Conservation (phyloP, 306 rosid genomes). For the Sphenostylis stenocarpa region DNA sequence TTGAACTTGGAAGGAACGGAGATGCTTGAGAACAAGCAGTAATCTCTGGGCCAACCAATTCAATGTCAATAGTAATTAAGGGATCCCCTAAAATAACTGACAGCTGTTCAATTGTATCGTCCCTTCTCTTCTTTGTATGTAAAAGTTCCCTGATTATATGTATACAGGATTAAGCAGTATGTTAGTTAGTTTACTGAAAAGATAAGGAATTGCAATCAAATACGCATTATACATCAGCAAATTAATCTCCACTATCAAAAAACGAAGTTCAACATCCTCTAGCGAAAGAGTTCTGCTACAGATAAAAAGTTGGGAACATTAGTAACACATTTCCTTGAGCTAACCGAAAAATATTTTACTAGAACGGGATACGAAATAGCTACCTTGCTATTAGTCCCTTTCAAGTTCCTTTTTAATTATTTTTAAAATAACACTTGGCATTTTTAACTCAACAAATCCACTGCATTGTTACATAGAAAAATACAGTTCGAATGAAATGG, state of each 20-base stretch:
- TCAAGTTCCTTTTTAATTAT: neutral
- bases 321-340: neutral
- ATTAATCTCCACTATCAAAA: neutral
- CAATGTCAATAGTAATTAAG: slow-evolving; percentile 64
- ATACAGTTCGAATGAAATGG: slow-evolving; percentile 3
- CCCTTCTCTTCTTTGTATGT: slow-evolving; percentile 70
- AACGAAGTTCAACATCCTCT: neutral
- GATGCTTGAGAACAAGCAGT: slow-evolving; percentile 63
- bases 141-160: slow-evolving; percentile 67
- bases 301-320: neutral
- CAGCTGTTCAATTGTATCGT: slow-evolving; percentile 56
- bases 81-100: slow-evolving; percentile 51
- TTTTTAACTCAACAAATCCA: neutral
- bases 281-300: neutral
- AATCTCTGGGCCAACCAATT: slow-evolving; percentile 64
- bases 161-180: neutral
- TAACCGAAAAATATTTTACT: neutral
- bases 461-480: neutral
- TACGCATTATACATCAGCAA: neutral
- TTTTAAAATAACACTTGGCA: neutral
- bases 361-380: neutral
- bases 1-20: slow-evolving; percentile 63
- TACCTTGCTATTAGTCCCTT: neutral
- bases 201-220: neutral
- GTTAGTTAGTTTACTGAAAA: slow-evolving; percentile 24